Evolutionary conservation across 2,329 filamentous ascomycete species (phyloP).

Genomic region (Dothideomycetes sp.): DNA sequence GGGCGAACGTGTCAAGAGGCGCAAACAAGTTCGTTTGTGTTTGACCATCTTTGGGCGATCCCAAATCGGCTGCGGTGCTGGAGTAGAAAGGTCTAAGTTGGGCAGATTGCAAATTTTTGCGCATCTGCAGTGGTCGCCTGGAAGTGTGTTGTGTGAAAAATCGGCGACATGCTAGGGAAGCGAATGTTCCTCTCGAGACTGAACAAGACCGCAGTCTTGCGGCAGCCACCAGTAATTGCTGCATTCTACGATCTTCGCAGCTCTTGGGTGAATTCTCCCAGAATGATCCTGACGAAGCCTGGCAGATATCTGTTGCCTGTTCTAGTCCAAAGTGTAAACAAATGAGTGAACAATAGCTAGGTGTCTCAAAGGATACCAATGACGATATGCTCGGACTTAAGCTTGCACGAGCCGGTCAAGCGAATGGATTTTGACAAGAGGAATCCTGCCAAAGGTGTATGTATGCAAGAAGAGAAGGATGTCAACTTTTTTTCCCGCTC

Average conservation of each 20-base stretch:
- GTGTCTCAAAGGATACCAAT: too few species aligned
- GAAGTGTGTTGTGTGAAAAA: constrained; percentile 5
- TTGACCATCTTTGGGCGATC: constrained; percentile 8
- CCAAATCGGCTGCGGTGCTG: constrained; percentile 7
- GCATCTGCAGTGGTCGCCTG: constrained; percentile 2
- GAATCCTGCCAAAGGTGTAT: too few species aligned
- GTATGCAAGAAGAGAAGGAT: too few species aligned
- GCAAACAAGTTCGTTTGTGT: constrained; percentile 25
- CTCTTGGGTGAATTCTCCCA: too few species aligned
- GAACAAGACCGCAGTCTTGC: constrained; percentile 9
- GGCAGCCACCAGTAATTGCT: constrained; percentile 9
- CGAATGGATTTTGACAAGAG: too few species aligned
- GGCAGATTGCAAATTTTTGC: constrained; percentile 3
- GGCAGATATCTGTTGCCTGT: too few species aligned
- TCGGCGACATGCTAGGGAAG: constrained; percentile 7
- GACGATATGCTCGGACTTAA: too few species aligned
- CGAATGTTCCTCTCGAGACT: neutral
- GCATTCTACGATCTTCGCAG: constrained; percentile 1
- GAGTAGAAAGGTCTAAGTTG: constrained; percentile 15
- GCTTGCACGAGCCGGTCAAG: too few species aligned
- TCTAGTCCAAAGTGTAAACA: too few species aligned
- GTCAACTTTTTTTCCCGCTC: too few species aligned
- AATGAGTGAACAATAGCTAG: too few species aligned
- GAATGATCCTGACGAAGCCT: too few species aligned
- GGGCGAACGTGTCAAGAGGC: constrained; percentile 58